A percentile compares a stretch with the other conserved stretches of the same genome.
Conservation (phyloP, 345 rosid genomes). For the Lenwebbia sp. region DNA sequence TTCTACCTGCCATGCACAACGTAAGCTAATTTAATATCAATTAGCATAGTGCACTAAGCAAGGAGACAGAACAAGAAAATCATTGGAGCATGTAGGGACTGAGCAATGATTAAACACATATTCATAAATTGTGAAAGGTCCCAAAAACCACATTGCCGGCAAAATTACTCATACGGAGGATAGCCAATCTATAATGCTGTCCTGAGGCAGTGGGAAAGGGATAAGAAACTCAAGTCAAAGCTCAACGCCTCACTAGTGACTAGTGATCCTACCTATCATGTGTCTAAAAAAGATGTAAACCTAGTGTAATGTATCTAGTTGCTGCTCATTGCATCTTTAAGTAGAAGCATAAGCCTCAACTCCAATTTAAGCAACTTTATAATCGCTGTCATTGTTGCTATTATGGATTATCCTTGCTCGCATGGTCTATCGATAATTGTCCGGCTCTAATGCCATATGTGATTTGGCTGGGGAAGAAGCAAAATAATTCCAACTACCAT, state of each 20-base stretch:
- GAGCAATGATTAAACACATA: neutral
- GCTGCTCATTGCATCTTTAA: neutral
- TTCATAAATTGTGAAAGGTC: neutral
- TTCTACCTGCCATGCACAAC: conserved; percentile 56
- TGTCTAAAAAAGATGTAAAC: neutral
- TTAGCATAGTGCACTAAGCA: neutral
- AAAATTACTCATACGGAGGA: neutral
- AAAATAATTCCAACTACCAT: neutral
- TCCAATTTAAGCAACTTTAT: neutral
- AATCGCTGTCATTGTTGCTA: neutral
- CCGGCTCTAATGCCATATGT: neutral
- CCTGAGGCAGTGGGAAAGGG: neutral
- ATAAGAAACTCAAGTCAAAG: neutral
- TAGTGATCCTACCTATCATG: neutral
- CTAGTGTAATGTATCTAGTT: neutral
- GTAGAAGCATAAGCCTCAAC: neutral
- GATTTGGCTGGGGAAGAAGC: neutral
- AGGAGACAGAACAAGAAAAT: neutral
- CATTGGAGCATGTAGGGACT: neutral
- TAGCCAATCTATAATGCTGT: neutral
- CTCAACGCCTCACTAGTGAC: neutral
- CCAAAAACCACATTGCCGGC: neutral
- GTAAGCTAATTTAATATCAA: neutral
- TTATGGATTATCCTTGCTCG: neutral
- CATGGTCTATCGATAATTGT: neutral